Percentiles rank a stretch among this genome's conserved stretches.
phyloP scores from a whole-genome alignment of 2,329 filamentous ascomycete species.

The Monosporascus cannonballus region DNA sequence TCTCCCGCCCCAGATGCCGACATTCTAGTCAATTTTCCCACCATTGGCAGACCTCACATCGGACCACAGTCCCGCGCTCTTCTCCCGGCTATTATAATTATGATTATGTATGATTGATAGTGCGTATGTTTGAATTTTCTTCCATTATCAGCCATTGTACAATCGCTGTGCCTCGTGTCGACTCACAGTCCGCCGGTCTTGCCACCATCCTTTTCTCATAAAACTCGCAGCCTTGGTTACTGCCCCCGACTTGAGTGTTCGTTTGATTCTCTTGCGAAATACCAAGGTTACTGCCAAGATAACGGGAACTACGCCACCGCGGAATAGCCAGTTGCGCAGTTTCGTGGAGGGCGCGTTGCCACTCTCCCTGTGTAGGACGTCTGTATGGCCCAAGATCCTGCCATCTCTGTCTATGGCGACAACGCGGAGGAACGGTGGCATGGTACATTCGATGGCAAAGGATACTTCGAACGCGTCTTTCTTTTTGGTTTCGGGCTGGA shows the following conservation, averaged over 20 bases:
- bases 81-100: no score
- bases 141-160: not conserved
- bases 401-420: slow-evolving; percentile 7
- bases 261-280: not conserved
- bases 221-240: not conserved
- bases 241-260: not conserved
- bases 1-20: no score
- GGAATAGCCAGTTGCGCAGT: not conserved
- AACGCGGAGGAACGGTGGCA: slow-evolving; percentile 9
- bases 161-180: not conserved
- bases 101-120: no score
- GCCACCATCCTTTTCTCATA: not conserved
- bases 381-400: slow-evolving; percentile 6
- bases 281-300: not conserved
- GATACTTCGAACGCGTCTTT: slow-evolving; percentile 9
- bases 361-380: slow-evolving; percentile 6
- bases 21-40: no score
- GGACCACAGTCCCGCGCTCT: no score
- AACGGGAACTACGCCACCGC: not conserved
- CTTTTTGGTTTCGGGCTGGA: slow-evolving; percentile 2
- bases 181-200: not conserved
- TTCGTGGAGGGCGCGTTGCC: slow-evolving; percentile 6
- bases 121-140: no score
- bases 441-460: slow-evolving; percentile 3
- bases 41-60: no score